A percentile compares a stretch with the other conserved stretches of the same genome.
phyloP scores from a whole-genome alignment of 1,284 basidiomycete species.

The Cystobasidiaceae sp. region DNA sequence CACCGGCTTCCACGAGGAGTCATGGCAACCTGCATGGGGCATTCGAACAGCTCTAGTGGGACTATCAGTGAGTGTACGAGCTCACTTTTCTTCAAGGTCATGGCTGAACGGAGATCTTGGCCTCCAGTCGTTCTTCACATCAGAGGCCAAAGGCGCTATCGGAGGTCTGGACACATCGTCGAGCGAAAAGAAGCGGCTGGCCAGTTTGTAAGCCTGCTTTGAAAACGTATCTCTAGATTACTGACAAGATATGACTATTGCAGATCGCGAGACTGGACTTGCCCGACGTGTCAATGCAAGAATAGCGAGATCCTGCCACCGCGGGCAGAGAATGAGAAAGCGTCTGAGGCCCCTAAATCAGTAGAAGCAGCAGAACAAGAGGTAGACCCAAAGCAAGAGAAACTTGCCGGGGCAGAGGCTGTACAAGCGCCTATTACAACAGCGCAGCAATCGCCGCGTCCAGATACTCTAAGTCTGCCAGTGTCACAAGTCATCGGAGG shows the following conservation, averaged over 20 bases:
- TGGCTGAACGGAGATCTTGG: too few relatives aligned
- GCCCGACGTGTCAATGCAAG: conserved; percentile 20
- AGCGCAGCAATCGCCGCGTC: too few relatives aligned
- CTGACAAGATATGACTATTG: background rate
- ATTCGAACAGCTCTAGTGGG: conserved; percentile 69
- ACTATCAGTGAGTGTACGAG: background rate
- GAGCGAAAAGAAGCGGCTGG: conserved; percentile 72
- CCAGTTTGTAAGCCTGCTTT: conserved; percentile 63
- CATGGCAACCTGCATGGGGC: conserved; percentile 91
- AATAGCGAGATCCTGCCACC: conserved; percentile 18
- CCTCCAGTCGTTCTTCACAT: conserved; percentile 87
- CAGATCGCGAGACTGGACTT: conserved; percentile 27
- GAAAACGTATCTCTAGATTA: background rate
- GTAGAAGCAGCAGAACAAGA: too few relatives aligned
- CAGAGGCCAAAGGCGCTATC: conserved; percentile 81
- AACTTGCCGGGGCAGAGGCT: too few relatives aligned
- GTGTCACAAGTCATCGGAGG: too few relatives aligned
- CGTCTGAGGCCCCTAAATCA: too few relatives aligned
- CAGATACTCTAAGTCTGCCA: too few relatives aligned
- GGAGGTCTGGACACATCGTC: conserved; percentile 78
- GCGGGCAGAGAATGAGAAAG: background rate
- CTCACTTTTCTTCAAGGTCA: conserved; percentile 62
- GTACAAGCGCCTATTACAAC: too few relatives aligned
- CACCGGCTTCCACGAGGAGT: conserved; percentile 62
- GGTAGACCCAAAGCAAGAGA: too few relatives aligned